Evolutionary conservation across 805 yeast genomes (phyloP).

Genomic region (Candida tammaniensis): DNA sequence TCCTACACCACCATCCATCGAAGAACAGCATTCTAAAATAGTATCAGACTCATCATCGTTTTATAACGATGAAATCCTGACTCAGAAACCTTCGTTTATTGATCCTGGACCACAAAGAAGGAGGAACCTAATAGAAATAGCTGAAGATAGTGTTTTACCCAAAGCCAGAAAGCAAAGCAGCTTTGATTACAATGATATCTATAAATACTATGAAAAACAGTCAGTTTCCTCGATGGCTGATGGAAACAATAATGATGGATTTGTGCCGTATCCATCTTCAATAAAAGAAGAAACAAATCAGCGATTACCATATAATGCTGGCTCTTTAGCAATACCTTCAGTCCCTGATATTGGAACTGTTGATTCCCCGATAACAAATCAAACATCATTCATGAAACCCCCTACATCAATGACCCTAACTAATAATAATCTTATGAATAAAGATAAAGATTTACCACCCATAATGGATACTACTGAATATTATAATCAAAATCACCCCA

Average conservation of each 20-base stretch:
- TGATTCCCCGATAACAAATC: constrained; percentile 9
- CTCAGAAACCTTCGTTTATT: constrained; percentile 1
- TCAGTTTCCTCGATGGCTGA: constrained; percentile 9
- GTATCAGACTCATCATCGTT: constrained; percentile 5
- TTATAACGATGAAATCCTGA: constrained; percentile 5
- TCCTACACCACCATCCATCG: constrained; percentile 25
- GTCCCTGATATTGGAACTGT: constrained; percentile 8
- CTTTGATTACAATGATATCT: constrained; percentile 16
- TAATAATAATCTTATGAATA: constrained; percentile 1
- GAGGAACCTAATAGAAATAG: constrained; percentile 13
- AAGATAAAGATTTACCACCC: constrained; percentile 23
- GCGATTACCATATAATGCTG: constrained; percentile 11
- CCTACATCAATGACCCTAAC: constrained; percentile 5
- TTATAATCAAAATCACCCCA: constrained; percentile 3
- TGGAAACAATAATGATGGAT: constrained; percentile 9
- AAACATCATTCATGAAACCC: constrained; percentile 13
- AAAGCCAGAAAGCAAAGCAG: constrained; percentile 5
- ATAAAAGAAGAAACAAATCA: constrained; percentile 3
- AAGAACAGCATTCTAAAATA: background rate
- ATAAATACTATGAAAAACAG: constrained; percentile 17
- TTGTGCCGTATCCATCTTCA: constrained; percentile 15
- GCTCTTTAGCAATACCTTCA: constrained; percentile 11
- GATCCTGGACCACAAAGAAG: constrained; percentile 14
- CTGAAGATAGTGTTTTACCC: constrained; percentile 12
- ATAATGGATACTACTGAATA: constrained; percentile 19